A percentile compares a stretch with the other conserved stretches of the same genome.
Evolutionary conservation across 2,329 filamentous ascomycete species (phyloP).

Genomic region (Fusarium miscanthi): DNA sequence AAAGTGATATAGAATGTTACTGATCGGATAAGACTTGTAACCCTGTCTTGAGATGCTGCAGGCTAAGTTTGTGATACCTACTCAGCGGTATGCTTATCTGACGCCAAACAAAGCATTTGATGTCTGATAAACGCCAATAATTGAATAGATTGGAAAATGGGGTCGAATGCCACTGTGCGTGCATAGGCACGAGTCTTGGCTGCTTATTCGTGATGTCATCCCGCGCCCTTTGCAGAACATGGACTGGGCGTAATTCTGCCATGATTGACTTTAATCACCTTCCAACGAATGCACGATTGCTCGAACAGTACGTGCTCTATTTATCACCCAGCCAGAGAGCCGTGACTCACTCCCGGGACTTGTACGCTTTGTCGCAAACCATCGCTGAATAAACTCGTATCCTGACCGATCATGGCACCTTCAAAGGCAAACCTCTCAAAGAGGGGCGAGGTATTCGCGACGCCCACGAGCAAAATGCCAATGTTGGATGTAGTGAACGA

Average conservation of each 20-base stretch:
- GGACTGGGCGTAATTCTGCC: too few species aligned
- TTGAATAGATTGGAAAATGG: too few species aligned
- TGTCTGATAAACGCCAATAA: too few species aligned
- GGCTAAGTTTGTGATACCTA: background rate
- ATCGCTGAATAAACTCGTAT: too few species aligned
- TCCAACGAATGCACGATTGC: background rate
- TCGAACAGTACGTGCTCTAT: background rate
- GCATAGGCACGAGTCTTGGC: background rate
- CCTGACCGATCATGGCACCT: background rate
- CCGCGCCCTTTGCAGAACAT: background rate
- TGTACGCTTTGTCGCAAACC: background rate
- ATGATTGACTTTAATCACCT: rapidly evolving
- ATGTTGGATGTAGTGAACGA: background rate
- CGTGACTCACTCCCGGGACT: background rate
- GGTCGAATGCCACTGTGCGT: too few species aligned
- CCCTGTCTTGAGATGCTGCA: background rate
- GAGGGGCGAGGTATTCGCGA: background rate
- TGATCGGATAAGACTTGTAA: background rate
- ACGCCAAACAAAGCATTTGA: too few species aligned
- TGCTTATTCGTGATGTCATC: background rate
- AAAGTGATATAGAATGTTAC: background rate
- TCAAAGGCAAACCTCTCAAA: background rate
- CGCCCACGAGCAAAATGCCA: background rate
- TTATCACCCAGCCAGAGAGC: rapidly evolving
- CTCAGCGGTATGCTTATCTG: background rate